Evolutionary conservation across 78 protist species (phyloP).

Genomic region (Dictyostelium firmibasis): DNA sequence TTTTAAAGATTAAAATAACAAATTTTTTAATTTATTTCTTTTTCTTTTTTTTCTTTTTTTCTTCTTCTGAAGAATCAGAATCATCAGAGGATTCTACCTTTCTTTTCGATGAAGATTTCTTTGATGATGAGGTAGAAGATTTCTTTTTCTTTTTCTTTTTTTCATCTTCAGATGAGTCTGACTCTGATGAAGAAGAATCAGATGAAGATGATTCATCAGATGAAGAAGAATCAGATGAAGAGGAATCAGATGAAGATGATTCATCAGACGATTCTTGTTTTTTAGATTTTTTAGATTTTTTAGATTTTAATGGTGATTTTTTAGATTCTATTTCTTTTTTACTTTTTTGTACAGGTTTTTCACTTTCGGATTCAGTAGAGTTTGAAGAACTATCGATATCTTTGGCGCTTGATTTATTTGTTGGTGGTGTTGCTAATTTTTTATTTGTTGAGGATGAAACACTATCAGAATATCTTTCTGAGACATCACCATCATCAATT

Average conservation of each 20-base stretch:
- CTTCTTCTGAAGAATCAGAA: neutral
- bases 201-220: neutral
- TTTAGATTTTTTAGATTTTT: neutral
- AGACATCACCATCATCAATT: slow-evolving; percentile 67
- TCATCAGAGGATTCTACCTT: slow-evolving; percentile 2
- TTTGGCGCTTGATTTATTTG: too few relatives aligned
- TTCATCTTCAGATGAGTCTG: neutral
- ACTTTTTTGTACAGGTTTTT: slow-evolving; percentile 4
- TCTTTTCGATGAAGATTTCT: neutral
- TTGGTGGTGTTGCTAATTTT: neutral
- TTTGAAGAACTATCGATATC: neutral
- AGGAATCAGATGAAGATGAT: neutral
- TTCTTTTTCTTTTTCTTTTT: slow-evolving; percentile 17
- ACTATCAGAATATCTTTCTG: slow-evolving; percentile 56
- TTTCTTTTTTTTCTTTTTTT: slow-evolving; percentile 29
- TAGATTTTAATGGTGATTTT: neutral
- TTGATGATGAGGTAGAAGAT: neutral
- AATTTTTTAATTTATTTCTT: neutral
- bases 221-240: neutral
- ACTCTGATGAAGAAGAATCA: slow-evolving; percentile 15
- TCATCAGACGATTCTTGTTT: neutral
- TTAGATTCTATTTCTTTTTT: neutral
- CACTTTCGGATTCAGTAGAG: slow-evolving; percentile 46
- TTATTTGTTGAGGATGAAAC: neutral
- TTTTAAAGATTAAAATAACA: neutral